Evolutionary conservation across 192 early-diverging fungal species (phyloP).

Genomic region (Chytriomyces sp.): DNA sequence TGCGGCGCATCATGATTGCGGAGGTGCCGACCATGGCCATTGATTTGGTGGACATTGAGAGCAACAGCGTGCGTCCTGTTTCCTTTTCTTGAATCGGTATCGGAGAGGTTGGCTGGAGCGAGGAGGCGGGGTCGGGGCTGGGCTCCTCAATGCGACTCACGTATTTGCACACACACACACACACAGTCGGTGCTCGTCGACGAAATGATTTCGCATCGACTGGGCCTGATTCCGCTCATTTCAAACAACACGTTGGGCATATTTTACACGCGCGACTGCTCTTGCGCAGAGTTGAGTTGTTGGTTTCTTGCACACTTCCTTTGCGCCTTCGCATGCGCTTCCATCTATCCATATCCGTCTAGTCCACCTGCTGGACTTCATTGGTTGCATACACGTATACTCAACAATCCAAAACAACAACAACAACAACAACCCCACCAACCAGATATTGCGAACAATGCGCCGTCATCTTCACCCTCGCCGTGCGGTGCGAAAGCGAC

Average conservation of each 20-base stretch:
- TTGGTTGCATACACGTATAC: constrained; percentile 11
- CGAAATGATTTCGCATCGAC: constrained; percentile 92
- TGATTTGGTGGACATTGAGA: constrained; percentile 93
- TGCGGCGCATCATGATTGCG: constrained; percentile 95
- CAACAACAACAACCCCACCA: constrained; percentile 45
- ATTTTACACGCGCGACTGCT: constrained; percentile 73
- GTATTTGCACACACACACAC: too few species aligned
- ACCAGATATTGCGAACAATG: constrained; percentile 81
- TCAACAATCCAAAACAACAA: constrained; percentile 62
- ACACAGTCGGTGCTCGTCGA: constrained; percentile 82
- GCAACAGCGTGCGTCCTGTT: constrained; percentile 64
- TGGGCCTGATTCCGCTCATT: constrained; percentile 90
- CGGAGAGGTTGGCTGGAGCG: too few species aligned
- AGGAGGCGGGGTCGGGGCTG: too few species aligned
- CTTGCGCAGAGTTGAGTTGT: constrained; percentile 37
- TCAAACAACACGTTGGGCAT: constrained; percentile 78
- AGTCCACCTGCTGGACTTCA: neutral
- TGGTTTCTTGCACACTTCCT: constrained; percentile 41
- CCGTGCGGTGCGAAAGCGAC: constrained; percentile 81
- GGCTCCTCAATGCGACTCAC: too few species aligned
- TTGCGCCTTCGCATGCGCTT: neutral
- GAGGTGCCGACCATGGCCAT: constrained; percentile 98
- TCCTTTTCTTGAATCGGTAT: too few species aligned
- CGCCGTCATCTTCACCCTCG: constrained; percentile 85
- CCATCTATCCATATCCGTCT: constrained; percentile 13